These are phyloP conservation scores for Beauveria australis DNA, from an alignment of 2,329 filamentous ascomycete species.

Conservation along the genomic window DNA sequence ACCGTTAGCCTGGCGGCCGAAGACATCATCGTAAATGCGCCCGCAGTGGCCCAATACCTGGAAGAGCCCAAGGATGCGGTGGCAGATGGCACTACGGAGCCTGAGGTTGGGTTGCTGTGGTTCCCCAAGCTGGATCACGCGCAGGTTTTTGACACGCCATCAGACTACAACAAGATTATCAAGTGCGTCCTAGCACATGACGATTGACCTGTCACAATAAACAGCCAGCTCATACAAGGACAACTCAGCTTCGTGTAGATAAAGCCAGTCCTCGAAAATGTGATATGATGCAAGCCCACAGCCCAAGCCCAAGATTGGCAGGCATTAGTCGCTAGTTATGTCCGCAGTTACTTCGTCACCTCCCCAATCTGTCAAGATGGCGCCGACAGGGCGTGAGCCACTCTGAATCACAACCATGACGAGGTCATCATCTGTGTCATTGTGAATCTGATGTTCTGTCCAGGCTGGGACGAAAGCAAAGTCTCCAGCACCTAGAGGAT, in stretches of 20 bases:
- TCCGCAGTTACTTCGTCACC: slow-evolving; percentile 29
- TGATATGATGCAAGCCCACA: background rate
- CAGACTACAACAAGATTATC: slow-evolving; percentile 22
- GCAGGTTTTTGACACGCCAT: slow-evolving; percentile 44
- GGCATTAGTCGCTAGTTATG: background rate
- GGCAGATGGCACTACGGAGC: slow-evolving; percentile 14
- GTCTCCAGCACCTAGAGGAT: slow-evolving; percentile 54
- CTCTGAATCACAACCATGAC: slow-evolving; percentile 59
- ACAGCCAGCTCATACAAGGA: background rate
- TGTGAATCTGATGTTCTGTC: slow-evolving; percentile 63
- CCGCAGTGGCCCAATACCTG: slow-evolving; percentile 50
- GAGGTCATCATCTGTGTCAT: slow-evolving; percentile 52
- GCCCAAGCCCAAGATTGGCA: background rate
- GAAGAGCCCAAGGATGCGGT: slow-evolving; percentile 12
- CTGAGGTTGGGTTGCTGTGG: slow-evolving; percentile 49
- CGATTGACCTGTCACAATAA: slow-evolving; percentile 5
- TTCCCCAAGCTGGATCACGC: slow-evolving; percentile 56
- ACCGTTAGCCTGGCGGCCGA: slow-evolving; percentile 50
- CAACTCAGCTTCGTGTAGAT: background rate
- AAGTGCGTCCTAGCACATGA: slow-evolving; percentile 18
- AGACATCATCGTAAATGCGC: slow-evolving; percentile 58
- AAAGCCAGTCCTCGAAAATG: background rate
- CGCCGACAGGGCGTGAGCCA: slow-evolving; percentile 52
- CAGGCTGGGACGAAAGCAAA: slow-evolving; percentile 63
- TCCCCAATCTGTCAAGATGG: slow-evolving; percentile 56